Evolutionary conservation across 2,329 filamentous ascomycete genomes (phyloP).

Genomic region (Akanthomyces muscarius): DNA sequence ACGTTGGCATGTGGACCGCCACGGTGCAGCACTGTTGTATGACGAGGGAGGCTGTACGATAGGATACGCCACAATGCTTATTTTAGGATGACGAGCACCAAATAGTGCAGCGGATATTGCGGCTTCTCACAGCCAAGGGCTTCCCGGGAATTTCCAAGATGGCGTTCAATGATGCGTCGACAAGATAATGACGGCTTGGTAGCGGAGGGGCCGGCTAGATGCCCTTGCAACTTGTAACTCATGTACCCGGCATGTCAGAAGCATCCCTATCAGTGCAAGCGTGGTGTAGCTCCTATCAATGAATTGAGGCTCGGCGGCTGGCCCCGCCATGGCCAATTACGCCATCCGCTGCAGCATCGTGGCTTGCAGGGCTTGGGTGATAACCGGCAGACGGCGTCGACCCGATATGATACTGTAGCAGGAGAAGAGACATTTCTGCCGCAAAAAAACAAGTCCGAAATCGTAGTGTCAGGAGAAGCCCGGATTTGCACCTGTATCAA

Average conservation of each 20-base stretch:
- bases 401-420: background rate
- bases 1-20: background rate
- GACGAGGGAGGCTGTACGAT: background rate
- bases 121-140: no score
- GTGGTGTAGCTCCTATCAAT: background rate
- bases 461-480: background rate
- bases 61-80: background rate
- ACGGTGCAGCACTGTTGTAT: background rate
- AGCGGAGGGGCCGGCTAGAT: no score
- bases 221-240: no score
- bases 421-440: background rate
- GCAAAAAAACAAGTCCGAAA: background rate
- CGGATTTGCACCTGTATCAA: background rate
- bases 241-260: background rate
- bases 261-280: background rate
- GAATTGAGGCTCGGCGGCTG: background rate
- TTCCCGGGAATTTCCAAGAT: no score
- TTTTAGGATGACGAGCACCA: background rate
- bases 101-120: no score
- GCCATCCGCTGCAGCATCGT: background rate
- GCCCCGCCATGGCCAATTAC: constrained; percentile 1
- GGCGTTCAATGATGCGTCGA: no score
- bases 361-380: constrained; percentile 1
- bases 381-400: background rate
- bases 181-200: no score